A percentile compares a stretch with the other conserved stretches of the same genome.
These are phyloP conservation scores for Panellus pusillus DNA, from an alignment of 768 basidiomycete species.

Conservation along the genomic window DNA sequence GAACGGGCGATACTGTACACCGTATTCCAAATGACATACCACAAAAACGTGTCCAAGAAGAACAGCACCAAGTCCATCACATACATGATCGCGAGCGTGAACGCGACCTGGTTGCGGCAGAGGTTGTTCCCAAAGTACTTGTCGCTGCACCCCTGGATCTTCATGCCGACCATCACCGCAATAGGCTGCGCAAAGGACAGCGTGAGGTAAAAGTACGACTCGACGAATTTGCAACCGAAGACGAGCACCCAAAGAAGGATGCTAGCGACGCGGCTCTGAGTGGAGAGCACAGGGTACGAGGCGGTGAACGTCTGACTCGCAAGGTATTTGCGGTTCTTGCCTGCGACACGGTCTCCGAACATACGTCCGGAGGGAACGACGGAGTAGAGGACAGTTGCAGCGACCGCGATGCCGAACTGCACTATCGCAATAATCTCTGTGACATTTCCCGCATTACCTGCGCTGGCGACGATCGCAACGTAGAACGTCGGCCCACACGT, in stretches of 20 bases:
- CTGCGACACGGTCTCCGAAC: conserved; percentile 97
- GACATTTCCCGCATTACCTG: conserved; percentile 61
- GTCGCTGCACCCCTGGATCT: conserved; percentile 90
- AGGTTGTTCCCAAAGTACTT: conserved; percentile 82
- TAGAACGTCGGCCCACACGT: conserved; percentile 95
- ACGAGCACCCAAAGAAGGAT: conserved; percentile 86
- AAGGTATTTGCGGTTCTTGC: conserved; percentile 95
- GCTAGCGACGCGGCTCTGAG: conserved; percentile 61
- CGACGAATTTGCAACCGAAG: conserved; percentile 94
- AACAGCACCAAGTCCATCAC: conserved; percentile 96
- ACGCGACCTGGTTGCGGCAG: conserved; percentile 91
- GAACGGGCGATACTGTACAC: conserved; percentile 86
- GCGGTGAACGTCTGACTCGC: conserved; percentile 99
- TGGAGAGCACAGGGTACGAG: conserved; percentile 82
- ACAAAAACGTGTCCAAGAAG: conserved; percentile 99
- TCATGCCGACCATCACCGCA: conserved; percentile 94
- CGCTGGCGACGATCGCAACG: conserved; percentile 86
- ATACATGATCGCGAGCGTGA: conserved; percentile 97
- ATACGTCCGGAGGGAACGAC: conserved; percentile 95
- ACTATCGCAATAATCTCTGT: conserved; percentile 93
- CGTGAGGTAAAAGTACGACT: conserved; percentile 98
- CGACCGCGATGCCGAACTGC: conserved; percentile 93
- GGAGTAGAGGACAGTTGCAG: conserved; percentile 83
- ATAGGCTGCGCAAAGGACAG: conserved; percentile 92
- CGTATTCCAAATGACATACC: conserved; percentile 99